A percentile compares a stretch with the other conserved stretches of the same genome.
These are phyloP conservation scores for Pueraria montana DNA, from an alignment of 306 rosid genomes.

Conservation along the genomic window DNA sequence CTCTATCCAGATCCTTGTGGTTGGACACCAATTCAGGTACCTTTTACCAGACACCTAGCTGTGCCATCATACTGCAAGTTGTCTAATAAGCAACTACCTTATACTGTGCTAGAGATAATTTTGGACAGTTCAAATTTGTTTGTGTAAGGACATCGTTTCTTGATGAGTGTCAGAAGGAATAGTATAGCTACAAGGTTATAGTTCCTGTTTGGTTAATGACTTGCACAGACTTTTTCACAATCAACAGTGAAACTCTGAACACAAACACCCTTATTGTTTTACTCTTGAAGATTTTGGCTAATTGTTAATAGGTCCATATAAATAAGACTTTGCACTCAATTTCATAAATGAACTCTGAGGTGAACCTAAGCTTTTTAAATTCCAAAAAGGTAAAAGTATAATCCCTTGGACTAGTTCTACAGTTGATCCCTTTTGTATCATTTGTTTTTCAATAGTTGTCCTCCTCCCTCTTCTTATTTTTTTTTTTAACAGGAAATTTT, in stretches of 20 bases:
- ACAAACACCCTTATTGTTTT: constrained; percentile 1
- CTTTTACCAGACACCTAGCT: not conserved
- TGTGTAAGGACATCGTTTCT: constrained; percentile 5
- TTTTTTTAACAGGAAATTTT: not conserved
- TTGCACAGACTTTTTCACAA: constrained; percentile 7
- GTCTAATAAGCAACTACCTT: constrained; percentile 34
- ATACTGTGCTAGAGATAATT: constrained; percentile 31
- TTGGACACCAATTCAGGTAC: constrained; percentile 96
- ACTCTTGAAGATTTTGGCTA: not conserved
- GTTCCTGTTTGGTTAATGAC: constrained; percentile 28
- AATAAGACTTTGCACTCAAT: constrained; percentile 17
- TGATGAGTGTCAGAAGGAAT: constrained; percentile 23
- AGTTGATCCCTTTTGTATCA: not conserved
- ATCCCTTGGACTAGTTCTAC: not conserved
- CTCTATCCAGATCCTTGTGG: constrained; percentile 99
- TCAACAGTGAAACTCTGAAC: constrained; percentile 32
- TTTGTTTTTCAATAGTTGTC: not conserved
- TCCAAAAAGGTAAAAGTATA: not conserved
- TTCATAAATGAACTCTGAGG: constrained; percentile 30
- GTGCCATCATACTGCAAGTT: constrained; percentile 12
- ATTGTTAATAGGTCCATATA: not conserved
- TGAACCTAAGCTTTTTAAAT: constrained; percentile 10
- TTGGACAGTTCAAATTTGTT: constrained; percentile 29
- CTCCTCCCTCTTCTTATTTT: not conserved
- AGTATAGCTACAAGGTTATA: not conserved